These are phyloP conservation scores for Typha latifolia DNA, from an alignment of 176 grass and related monocot genomes.

Conservation along the genomic window DNA sequence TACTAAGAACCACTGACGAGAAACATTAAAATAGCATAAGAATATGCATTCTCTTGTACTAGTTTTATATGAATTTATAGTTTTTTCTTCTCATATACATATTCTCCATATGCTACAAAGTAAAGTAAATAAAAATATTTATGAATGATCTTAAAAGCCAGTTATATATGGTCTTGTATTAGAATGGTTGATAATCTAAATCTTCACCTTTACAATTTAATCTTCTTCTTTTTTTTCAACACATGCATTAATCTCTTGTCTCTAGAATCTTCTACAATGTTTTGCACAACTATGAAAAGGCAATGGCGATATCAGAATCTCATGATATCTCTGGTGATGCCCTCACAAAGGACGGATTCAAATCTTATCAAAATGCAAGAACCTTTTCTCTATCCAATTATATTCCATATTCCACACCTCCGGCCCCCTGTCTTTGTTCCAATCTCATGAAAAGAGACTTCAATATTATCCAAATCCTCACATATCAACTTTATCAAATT, in stretches of 20 bases:
- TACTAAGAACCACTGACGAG: no score
- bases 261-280: not conserved
- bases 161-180: no score
- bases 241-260: not conserved
- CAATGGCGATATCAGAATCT: not conserved
- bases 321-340: not conserved
- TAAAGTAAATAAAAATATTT: no score
- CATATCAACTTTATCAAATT: not conserved
- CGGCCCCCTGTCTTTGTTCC: not conserved
- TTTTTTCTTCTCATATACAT: no score
- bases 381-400: conserved; percentile 3
- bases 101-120: no score
- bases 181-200: not conserved
- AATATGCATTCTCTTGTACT: no score
- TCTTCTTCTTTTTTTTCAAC: not conserved
- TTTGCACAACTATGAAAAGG: not conserved
- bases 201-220: not conserved
- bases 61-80: no score
- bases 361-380: conserved; percentile 14
- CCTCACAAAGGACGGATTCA: not conserved
- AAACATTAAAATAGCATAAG: no score
- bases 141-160: no score
- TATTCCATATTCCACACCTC: conserved; percentile 10
- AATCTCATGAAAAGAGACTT: conserved; percentile 6
- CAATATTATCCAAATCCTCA: conserved; percentile 10